Conservation (phyloP, 768 basidiomycete genomes). For the Ramaria sp. region DNA sequence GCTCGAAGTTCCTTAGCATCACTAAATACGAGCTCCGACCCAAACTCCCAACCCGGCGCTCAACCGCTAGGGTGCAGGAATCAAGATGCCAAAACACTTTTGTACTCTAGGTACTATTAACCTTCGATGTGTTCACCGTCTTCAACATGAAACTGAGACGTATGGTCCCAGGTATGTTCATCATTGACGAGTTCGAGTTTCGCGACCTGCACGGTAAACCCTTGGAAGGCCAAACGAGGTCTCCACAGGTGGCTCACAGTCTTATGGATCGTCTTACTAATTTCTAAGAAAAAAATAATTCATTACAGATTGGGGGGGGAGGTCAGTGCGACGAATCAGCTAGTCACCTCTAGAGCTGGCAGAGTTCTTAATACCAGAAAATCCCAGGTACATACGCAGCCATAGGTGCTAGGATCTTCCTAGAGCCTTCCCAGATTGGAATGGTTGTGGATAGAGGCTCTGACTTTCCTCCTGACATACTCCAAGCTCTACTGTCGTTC, state of each 20-base stretch:
- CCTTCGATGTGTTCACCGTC: neutral
- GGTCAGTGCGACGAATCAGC: slow-evolving; percentile 32
- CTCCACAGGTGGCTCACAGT: slow-evolving; percentile 36
- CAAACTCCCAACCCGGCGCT: neutral
- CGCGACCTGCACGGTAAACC: slow-evolving; percentile 42
- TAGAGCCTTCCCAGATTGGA: slow-evolving; percentile 33
- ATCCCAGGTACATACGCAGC: slow-evolving; percentile 41
- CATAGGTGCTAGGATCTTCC: slow-evolving; percentile 80
- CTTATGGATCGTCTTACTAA: neutral
- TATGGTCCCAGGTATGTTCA: slow-evolving; percentile 58
- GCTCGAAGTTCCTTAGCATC: neutral
- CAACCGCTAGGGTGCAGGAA: no score
- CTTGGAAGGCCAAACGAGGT: slow-evolving; percentile 29
- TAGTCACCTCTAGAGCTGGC: slow-evolving; percentile 5
- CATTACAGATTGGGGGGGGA: slow-evolving; percentile 71
- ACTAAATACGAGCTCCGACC: neutral
- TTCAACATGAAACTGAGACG: slow-evolving; percentile 21
- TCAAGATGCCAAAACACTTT: slow-evolving; percentile 3
- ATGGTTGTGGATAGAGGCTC: slow-evolving; percentile 78
- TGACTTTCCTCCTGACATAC: slow-evolving; percentile 59
- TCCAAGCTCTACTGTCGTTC: slow-evolving; percentile 44
- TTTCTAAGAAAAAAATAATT: neutral
- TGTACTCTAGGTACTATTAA: slow-evolving; percentile 6
- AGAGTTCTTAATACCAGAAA: neutral
- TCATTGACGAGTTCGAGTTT: slow-evolving; percentile 73